phyloP scores from a whole-genome alignment of 371 early-diverging fungal species.

The Mortierella sp. region DNA sequence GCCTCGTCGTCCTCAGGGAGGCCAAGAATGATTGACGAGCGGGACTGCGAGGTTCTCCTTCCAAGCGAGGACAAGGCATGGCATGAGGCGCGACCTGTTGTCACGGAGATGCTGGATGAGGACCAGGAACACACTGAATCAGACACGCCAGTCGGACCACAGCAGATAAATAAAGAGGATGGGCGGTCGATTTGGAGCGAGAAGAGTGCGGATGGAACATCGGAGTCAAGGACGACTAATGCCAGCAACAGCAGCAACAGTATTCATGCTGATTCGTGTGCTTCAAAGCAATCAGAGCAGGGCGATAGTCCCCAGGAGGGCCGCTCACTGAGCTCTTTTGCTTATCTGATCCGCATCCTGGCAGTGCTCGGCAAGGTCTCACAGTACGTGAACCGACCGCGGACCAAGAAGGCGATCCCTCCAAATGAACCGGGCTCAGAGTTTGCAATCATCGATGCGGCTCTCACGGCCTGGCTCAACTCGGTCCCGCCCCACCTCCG shows the following conservation, averaged over 20 bases:
- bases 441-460: constrained; percentile 58
- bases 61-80: constrained; percentile 66
- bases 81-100: constrained; percentile 54
- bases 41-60: constrained; percentile 65
- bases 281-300: background rate
- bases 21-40: constrained; percentile 63
- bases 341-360: constrained; percentile 52
- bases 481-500: constrained; percentile 55
- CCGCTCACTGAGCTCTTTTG: constrained; percentile 45
- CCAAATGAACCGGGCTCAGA: constrained; percentile 61
- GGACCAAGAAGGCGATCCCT: constrained; percentile 45
- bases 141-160: background rate
- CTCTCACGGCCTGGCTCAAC: constrained; percentile 59
- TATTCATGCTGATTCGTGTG: background rate
- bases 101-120: constrained; percentile 43
- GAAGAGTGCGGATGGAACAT: background rate
- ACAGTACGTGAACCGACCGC: constrained; percentile 62
- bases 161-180: background rate
- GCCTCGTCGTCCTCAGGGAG: constrained; percentile 62
- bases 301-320: background rate
- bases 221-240: background rate
- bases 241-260: background rate
- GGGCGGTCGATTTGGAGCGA: background rate
- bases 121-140: constrained; percentile 1
- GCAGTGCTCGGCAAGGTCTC: constrained; percentile 63